These are phyloP conservation scores for Cutaneotrichosporon sp. DNA, from an alignment of 1,284 basidiomycete species.

Conservation along the genomic window DNA sequence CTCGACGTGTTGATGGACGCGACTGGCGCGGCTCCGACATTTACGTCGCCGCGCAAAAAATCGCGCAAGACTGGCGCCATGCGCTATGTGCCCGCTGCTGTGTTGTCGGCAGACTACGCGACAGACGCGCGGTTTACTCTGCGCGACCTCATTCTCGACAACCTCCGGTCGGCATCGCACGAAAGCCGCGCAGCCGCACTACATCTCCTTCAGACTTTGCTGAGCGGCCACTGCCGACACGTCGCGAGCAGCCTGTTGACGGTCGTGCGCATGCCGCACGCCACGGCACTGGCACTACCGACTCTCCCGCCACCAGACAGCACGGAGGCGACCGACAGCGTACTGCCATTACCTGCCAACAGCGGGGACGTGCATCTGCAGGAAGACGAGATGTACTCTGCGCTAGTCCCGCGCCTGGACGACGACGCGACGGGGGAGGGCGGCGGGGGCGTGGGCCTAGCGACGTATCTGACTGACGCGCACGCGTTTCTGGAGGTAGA, in stretches of 20 bases:
- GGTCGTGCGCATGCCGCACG: conserved; percentile 61
- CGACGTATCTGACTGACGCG: conserved; percentile 46
- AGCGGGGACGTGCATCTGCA: conserved; percentile 30
- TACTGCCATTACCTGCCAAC: conserved; percentile 19
- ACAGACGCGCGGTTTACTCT: conserved; percentile 78
- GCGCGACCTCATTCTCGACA: conserved; percentile 76
- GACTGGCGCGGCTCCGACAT: conserved; percentile 18
- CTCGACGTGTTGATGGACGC: conserved; percentile 33
- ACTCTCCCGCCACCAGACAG: conserved; percentile 17
- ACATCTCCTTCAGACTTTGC: conserved; percentile 69
- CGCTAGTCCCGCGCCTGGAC: conserved; percentile 72
- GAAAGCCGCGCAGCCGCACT: conserved; percentile 67
- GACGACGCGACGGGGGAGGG: conserved; percentile 59
- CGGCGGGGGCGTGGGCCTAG: conserved; percentile 73
- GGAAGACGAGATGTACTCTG: conserved; percentile 62
- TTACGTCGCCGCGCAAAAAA: conserved; percentile 8
- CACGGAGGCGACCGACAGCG: neutral
- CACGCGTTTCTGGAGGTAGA: conserved; percentile 27
- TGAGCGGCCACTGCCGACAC: conserved; percentile 64
- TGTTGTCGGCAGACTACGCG: conserved; percentile 55
- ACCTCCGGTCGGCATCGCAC: conserved; percentile 62
- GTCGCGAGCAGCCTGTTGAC: conserved; percentile 63
- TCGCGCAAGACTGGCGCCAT: conserved; percentile 26
- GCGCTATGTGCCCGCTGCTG: conserved; percentile 24
- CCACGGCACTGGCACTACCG: conserved; percentile 38